phyloP scores from a whole-genome alignment of 208 protist genomes.

The Leishmania gerbilli region DNA sequence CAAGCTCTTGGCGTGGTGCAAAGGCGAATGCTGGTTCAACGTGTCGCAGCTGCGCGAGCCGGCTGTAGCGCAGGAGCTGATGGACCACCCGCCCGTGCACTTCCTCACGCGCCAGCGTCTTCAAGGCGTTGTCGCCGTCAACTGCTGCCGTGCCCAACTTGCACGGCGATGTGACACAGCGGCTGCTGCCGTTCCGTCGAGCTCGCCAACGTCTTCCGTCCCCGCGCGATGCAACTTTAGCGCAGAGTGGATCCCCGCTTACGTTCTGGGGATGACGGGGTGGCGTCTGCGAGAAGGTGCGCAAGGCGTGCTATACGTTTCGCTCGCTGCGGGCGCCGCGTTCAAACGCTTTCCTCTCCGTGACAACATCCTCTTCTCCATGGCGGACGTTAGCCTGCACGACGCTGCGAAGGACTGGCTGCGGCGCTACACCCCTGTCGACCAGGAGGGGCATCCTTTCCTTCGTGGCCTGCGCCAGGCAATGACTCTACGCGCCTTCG shows the following conservation, averaged over 20 bases:
- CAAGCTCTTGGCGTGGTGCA: constrained; percentile 16
- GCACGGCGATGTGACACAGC: background rate
- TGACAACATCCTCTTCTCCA: constrained; percentile 40
- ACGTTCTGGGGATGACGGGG: constrained; percentile 12
- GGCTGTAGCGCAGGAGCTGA: constrained; percentile 39
- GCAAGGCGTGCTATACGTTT: constrained; percentile 12
- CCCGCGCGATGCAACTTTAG: background rate
- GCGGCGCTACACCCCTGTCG: constrained; percentile 53
- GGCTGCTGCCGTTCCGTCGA: constrained; percentile 13
- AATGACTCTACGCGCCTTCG: constrained; percentile 61
- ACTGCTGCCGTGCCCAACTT: constrained; percentile 62
- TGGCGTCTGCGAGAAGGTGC: constrained; percentile 36
- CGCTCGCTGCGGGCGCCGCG: background rate
- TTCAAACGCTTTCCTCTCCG: constrained; percentile 5
- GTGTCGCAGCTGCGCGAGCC: constrained; percentile 69
- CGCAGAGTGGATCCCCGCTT: constrained; percentile 39
- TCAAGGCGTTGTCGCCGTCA: constrained; percentile 14
- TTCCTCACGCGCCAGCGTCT: constrained; percentile 46
- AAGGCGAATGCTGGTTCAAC: constrained; percentile 75
- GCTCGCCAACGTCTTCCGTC: background rate
- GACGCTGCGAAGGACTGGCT: constrained; percentile 31
- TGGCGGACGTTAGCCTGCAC: constrained; percentile 46
- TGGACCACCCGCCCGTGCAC: constrained; percentile 39
- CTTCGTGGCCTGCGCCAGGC: constrained; percentile 36
- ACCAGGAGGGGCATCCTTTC: constrained; percentile 37